Base-by-base conservation (phyloP, 2,329 filamentous ascomycete genomes). In the Atkinsonella hypoxylon region DNA sequence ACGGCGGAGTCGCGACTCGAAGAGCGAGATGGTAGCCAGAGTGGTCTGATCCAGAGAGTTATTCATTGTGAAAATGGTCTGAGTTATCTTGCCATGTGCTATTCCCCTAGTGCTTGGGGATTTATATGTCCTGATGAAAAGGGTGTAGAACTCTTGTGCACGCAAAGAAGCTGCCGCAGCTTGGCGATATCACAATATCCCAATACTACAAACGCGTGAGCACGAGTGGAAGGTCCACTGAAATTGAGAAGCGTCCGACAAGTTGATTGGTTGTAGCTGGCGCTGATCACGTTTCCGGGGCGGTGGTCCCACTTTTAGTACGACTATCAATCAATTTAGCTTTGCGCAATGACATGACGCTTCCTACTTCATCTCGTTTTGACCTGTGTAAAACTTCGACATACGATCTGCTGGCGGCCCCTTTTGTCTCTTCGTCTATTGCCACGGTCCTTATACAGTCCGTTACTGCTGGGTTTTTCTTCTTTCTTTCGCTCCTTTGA, bases 1-100 rank as follows among this genome's bases (percentile, higher is more conserved):
- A 44, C 79, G 77, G 15, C 73, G 64, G 11, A 83, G 71, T n/a
- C 79, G 78, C 47, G 74, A 69, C 59, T 81, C 78, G 36, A 83
- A 71, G 26, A 81, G 68, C 41, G 69, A 71, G 53, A 82, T 71
- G 1, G 79, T 81, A 34, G 72, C 69, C 9, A 79, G 65, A 1
- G 76, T 73, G 4, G 76, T 78, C 49, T 73, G 67, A 59, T 80
- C 76, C 22, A 78, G 64, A 8, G 67, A 63, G 54, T 57, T 61
- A 40, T 64, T 60, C 64, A 67, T 68, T 51, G 11, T 45, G 47
- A 26, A 15, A 12, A 15, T 13, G 40, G 15, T 36, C 6, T 36
- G 34, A 36, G 8, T 26, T 36, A 15, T 11, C 34, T 15, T 9
- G 34, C 34, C 26, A 7, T 26, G 26, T 7, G 26, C 26, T 26